Percentiles rank a stretch among this genome's conserved stretches.
phyloP scores from a whole-genome alignment of 306 rosid species.

The Cicer chorassanicum region DNA sequence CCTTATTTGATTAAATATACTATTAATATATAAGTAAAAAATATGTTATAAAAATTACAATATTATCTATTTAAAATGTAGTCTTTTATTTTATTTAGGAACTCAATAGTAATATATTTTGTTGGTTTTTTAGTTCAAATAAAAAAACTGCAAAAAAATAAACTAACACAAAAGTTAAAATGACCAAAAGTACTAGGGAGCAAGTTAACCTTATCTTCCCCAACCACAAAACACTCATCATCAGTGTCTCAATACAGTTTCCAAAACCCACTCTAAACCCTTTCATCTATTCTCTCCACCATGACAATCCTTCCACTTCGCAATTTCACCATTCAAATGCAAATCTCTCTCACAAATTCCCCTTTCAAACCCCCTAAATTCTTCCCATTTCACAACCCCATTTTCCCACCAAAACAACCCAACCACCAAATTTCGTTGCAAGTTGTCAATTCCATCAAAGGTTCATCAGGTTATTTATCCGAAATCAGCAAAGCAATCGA shows the following conservation, averaged over 20 bases:
- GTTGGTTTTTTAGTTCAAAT: too few species aligned
- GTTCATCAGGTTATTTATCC: conserved; percentile 70
- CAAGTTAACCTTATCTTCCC: conserved; percentile 43
- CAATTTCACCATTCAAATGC: conserved; percentile 64
- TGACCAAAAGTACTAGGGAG: neutral
- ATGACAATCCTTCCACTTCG: conserved; percentile 16
- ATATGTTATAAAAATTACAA: too few species aligned
- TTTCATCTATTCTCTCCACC: neutral
- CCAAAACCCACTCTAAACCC: conserved; percentile 56
- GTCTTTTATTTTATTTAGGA: too few species aligned
- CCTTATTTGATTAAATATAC: too few species aligned
- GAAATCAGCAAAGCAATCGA: conserved; percentile 71
- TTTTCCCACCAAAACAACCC: conserved; percentile 46
- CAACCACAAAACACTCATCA: neutral
- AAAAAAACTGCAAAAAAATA: too few species aligned
- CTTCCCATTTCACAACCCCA: conserved; percentile 63
- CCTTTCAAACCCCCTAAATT: conserved; percentile 57
- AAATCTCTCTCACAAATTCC: conserved; percentile 56
- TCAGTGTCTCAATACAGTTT: conserved; percentile 14
- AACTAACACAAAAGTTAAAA: too few species aligned
- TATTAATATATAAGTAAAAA: too few species aligned
- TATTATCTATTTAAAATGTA: too few species aligned
- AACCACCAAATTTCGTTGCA: conserved; percentile 50
- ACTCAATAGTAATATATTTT: too few species aligned
- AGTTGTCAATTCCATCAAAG: conserved; percentile 54